phyloP scores from a whole-genome alignment of 345 rosid genomes.

The Lenwebbia sp. region DNA sequence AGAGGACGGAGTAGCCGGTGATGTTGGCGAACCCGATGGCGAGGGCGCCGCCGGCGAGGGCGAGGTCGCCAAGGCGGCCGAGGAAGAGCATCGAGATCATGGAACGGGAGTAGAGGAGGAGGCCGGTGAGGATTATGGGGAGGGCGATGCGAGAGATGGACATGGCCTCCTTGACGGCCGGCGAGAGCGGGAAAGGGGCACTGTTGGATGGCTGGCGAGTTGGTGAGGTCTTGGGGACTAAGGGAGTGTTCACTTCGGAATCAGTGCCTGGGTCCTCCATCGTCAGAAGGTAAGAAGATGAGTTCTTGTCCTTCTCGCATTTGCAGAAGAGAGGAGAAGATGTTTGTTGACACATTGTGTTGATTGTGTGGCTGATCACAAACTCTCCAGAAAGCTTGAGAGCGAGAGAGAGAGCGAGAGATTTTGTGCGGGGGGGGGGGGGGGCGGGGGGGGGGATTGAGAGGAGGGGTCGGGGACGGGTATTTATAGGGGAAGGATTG shows the following conservation, averaged over 20 bases:
- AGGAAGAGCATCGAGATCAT: conserved; percentile 50
- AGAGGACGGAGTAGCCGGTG: conserved; percentile 13
- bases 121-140: conserved; percentile 35
- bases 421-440: not conserved
- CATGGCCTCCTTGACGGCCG: conserved; percentile 15
- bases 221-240: not conserved
- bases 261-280: not conserved
- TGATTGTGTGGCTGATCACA: not conserved
- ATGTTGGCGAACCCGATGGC: conserved; percentile 33
- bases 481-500: not conserved
- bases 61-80: conserved; percentile 33
- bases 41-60: conserved; percentile 35
- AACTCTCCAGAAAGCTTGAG: not conserved
- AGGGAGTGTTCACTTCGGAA: not conserved
- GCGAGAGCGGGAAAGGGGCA: not conserved
- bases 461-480: not conserved
- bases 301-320: not conserved
- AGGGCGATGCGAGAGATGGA: conserved; percentile 22
- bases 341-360: conserved; percentile 1
- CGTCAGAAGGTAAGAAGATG: not conserved
- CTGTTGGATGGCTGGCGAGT: not conserved
- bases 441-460: not conserved
- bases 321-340: not conserved
- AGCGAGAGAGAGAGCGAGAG: not conserved
- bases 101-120: conserved; percentile 32